Evolutionary conservation across 768 basidiomycete species (phyloP).

Genomic region (Pleurotus eryngii): DNA sequence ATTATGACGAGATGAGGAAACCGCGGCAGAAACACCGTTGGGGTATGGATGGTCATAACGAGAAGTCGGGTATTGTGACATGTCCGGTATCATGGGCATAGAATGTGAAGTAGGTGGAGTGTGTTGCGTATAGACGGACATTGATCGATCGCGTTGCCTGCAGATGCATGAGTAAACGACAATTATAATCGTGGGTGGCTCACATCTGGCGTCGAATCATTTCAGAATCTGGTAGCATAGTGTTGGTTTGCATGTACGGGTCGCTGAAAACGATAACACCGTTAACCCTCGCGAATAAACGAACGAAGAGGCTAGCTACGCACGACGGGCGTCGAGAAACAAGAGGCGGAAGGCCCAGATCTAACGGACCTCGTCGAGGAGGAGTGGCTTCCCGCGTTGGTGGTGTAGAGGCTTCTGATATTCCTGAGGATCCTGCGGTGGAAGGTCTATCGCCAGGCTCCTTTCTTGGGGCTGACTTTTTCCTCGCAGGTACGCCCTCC

Average conservation of each 20-base stretch:
- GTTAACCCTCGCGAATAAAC: conserved; percentile 11
- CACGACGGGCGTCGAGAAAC: conserved; percentile 39
- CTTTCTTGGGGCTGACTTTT: conserved; percentile 57
- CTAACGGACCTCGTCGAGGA: conserved; percentile 46
- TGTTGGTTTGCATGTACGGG: conserved; percentile 39
- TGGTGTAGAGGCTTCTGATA: conserved; percentile 71
- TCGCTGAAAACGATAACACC: conserved; percentile 31
- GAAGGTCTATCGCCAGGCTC: conserved; percentile 68
- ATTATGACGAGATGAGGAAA: conserved; percentile 37
- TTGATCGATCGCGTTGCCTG: conserved; percentile 1
- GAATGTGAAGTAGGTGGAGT: conserved; percentile 36
- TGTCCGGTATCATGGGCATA: conserved; percentile 60
- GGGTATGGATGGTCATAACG: conserved; percentile 54
- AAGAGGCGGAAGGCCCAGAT: conserved; percentile 38
- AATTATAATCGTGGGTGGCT: conserved; percentile 17
- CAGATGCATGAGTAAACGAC: background rate
- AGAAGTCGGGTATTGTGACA: conserved; percentile 44
- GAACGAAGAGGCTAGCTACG: conserved; percentile 13
- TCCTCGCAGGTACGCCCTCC: conserved; percentile 69
- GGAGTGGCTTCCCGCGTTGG: conserved; percentile 67
- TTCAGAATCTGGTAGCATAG: conserved; percentile 43
- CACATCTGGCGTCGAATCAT: conserved; percentile 44
- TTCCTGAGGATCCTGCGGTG: conserved; percentile 70
- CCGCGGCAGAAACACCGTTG: conserved; percentile 26
- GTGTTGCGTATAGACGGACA: conserved; percentile 36